phyloP scores from a whole-genome alignment of 805 yeast genomes.

The Candida xiaguanensis region DNA sequence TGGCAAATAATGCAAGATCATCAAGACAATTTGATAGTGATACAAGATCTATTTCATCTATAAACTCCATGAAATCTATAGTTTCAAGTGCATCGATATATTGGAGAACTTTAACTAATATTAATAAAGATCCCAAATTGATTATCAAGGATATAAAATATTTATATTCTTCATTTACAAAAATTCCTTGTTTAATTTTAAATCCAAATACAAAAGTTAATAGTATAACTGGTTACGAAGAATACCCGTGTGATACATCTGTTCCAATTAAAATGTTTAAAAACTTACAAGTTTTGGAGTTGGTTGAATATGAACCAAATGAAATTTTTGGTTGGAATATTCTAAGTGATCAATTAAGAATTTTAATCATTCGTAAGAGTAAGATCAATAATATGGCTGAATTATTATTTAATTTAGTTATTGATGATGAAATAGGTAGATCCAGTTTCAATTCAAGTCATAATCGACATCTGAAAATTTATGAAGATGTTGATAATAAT shows the following conservation, averaged over 20 bases:
- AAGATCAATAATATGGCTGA: constrained; percentile 52
- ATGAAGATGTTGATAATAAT: constrained; percentile 16
- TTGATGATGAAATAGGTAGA: constrained; percentile 48
- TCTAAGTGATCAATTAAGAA: constrained; percentile 51
- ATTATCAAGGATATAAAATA: constrained; percentile 51
- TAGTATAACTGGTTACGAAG: constrained; percentile 59
- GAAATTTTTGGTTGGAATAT: constrained; percentile 65
- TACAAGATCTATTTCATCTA: constrained; percentile 51
- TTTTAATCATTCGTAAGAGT: constrained; percentile 50
- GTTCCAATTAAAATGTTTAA: constrained; percentile 62
- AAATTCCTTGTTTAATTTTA: constrained; percentile 58
- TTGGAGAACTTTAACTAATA: constrained; percentile 32
- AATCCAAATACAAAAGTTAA: constrained; percentile 58
- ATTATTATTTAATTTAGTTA: constrained; percentile 47
- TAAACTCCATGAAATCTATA: constrained; percentile 53
- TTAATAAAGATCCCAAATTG: constrained; percentile 40
- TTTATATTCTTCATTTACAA: constrained; percentile 59
- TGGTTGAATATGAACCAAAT: constrained; percentile 58
- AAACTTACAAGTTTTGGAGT: constrained; percentile 58
- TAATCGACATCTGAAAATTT: constrained; percentile 8
- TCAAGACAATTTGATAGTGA: constrained; percentile 40
- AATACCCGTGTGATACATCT: constrained; percentile 67
- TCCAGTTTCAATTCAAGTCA: constrained; percentile 26
- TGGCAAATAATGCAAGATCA: constrained; percentile 51
- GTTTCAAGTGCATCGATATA: constrained; percentile 40